Evolutionary conservation across 148 eudicot genomes (phyloP).

Genomic region (Dianthus caryophyllus): DNA sequence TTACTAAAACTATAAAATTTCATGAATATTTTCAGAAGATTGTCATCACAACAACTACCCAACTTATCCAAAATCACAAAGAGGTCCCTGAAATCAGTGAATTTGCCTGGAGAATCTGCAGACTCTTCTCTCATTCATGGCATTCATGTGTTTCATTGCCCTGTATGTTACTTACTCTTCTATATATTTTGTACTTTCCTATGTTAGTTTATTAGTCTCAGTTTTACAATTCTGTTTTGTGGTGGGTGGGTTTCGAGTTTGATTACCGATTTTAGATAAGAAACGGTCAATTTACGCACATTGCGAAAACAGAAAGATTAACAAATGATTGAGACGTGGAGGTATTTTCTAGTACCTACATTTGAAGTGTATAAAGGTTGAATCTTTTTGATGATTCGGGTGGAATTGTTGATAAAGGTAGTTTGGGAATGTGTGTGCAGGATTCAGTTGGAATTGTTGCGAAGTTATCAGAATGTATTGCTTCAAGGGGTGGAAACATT

Average conservation of each 20-base stretch:
- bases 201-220: background rate
- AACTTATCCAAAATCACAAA: constrained; percentile 29
- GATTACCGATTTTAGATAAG: too few relatives aligned
- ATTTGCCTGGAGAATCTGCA: constrained; percentile 33
- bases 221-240: too few relatives aligned
- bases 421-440: constrained; percentile 28
- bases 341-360: too few relatives aligned
- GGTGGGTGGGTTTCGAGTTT: too few relatives aligned
- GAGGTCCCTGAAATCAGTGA: constrained; percentile 47
- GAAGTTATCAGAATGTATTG: constrained; percentile 76
- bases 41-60: constrained; percentile 21
- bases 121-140: constrained; percentile 47
- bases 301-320: too few relatives aligned
- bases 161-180: constrained; percentile 33
- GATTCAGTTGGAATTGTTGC: constrained; percentile 93
- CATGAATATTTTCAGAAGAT: constrained; percentile 52
- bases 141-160: constrained; percentile 85
- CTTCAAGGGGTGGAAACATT: constrained; percentile 87
- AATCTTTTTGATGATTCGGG: constrained; percentile 10
- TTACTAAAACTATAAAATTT: background rate
- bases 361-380: constrained; percentile 12
- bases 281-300: too few relatives aligned
- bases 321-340: too few relatives aligned
- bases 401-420: constrained; percentile 1
- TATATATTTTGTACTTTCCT: background rate